Conservation (phyloP, 345 rosid genomes). For the Eutrema japonicum region DNA sequence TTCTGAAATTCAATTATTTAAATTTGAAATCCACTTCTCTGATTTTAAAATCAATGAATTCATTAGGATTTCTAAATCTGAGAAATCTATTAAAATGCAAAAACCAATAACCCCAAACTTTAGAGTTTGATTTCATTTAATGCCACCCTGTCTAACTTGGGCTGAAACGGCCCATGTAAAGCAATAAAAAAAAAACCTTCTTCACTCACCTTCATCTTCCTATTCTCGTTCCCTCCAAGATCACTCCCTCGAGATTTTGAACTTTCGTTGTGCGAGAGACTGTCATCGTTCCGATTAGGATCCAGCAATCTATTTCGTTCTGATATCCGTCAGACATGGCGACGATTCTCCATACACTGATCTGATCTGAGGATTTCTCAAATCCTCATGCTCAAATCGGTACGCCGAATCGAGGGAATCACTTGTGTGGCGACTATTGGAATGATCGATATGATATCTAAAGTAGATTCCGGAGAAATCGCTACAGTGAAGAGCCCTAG, state of each 20-base stretch:
- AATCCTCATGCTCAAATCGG: slow-evolving; percentile 5
- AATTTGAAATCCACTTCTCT: too few relatives aligned
- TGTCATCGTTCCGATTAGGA: slow-evolving; percentile 9
- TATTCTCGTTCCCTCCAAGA: slow-evolving; percentile 33
- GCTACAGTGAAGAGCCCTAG: slow-evolving; percentile 43
- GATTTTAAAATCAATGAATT: too few relatives aligned
- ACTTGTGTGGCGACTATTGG: background rate
- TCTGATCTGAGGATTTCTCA: slow-evolving; percentile 20
- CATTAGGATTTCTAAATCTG: too few relatives aligned
- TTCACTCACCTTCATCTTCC: too few relatives aligned
- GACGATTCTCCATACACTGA: slow-evolving; percentile 9
- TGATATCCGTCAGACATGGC: background rate
- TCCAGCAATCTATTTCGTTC: background rate
- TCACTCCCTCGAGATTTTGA: slow-evolving; percentile 9
- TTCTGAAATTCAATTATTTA: too few relatives aligned
- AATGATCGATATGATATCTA: slow-evolving; percentile 1
- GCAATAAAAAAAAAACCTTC: background rate
- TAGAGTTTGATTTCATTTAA: background rate
- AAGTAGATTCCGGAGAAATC: background rate
- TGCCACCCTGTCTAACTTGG: background rate
- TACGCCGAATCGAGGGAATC: background rate
- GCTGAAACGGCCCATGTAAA: background rate
- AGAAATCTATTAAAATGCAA: too few relatives aligned
- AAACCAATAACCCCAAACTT: too few relatives aligned
- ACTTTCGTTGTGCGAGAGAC: background rate